Conservation (phyloP, 2,329 filamentous ascomycete genomes). For the Cladosporium sphaerospermum region DNA sequence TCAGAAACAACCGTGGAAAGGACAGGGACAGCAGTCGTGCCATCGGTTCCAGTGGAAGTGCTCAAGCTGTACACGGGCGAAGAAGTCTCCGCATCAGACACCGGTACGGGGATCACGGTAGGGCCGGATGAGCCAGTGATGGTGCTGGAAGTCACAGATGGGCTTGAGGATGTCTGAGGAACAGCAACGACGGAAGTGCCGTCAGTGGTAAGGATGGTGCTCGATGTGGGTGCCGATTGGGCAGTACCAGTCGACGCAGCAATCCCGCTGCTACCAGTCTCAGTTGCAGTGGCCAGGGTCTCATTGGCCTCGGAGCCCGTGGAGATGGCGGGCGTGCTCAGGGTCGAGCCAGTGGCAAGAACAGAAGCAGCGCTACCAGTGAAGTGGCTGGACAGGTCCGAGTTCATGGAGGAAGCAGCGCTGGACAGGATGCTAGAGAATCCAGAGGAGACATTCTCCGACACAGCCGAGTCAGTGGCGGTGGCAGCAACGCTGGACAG, state of each 20-base stretch:
- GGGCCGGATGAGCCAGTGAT: constrained; percentile 14
- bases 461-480: constrained; percentile 22
- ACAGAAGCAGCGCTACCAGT: constrained; percentile 1
- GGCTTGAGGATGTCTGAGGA: constrained; percentile 15
- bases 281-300: background rate
- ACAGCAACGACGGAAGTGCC: constrained; percentile 18
- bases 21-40: constrained; percentile 12
- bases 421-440: constrained; percentile 27
- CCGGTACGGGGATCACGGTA: constrained; percentile 12
- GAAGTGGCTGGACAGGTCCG: constrained; percentile 16
- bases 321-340: background rate
- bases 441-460: constrained; percentile 23
- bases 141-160: constrained; percentile 13
- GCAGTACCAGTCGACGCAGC: constrained; percentile 1
- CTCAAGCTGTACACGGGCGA: constrained; percentile 7
- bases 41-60: constrained; percentile 9
- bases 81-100: constrained; percentile 2
- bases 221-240: background rate
- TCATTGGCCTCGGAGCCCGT: background rate
- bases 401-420: constrained; percentile 23
- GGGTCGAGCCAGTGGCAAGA: constrained; percentile 14
- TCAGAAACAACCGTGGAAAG: constrained; percentile 1
- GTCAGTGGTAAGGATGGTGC: background rate
- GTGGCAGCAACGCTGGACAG: constrained; percentile 26
- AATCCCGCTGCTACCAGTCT: constrained; percentile 2